Conservation (phyloP, 2,329 filamentous ascomycete species). For the Escovopsis weberi region DNA sequence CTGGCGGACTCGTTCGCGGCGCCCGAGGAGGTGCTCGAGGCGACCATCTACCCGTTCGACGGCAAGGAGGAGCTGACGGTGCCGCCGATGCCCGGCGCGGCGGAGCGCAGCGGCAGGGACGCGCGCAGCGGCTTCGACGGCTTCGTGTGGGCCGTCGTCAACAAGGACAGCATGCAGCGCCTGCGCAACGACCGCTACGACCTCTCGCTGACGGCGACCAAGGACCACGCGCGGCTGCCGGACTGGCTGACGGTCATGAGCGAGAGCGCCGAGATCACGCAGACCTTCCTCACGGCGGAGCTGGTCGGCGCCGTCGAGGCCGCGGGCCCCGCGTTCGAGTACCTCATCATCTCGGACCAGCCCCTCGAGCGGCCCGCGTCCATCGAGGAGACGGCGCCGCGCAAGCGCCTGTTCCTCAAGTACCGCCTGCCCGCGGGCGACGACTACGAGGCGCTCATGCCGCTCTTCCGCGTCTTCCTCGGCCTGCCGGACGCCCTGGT, state of each 20-base stretch:
- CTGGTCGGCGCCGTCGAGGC: conserved; percentile 64
- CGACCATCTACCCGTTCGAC: conserved; percentile 76
- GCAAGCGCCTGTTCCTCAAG: conserved; percentile 76
- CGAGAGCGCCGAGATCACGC: conserved; percentile 89
- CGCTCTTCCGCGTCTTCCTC: conserved; percentile 69
- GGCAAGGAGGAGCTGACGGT: conserved; percentile 74
- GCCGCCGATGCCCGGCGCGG: conserved; percentile 45
- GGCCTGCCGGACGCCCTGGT: conserved; percentile 75
- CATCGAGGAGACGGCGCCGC: conserved; percentile 67
- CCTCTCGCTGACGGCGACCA: conserved; percentile 80
- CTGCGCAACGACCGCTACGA: conserved; percentile 91
- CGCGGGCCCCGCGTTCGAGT: conserved; percentile 68
- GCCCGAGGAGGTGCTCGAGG: conserved; percentile 61
- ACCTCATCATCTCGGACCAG: conserved; percentile 80
- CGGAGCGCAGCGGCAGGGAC: conserved; percentile 27
- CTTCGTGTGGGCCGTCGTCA: conserved; percentile 89
- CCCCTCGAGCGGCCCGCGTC: conserved; percentile 73
- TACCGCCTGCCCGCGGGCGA: conserved; percentile 52
- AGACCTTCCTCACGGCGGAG: conserved; percentile 74
- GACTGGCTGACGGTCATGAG: conserved; percentile 89
- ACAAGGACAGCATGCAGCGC: conserved; percentile 86
- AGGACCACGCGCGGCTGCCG: conserved; percentile 83
- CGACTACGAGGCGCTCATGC: conserved; percentile 50
- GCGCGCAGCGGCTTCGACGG: conserved; percentile 61
- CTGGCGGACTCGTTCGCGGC: conserved; percentile 63